These are phyloP conservation scores for Rhizoclosmatium globosum DNA, from an alignment of 192 early-diverging fungal species.

Conservation along the genomic window DNA sequence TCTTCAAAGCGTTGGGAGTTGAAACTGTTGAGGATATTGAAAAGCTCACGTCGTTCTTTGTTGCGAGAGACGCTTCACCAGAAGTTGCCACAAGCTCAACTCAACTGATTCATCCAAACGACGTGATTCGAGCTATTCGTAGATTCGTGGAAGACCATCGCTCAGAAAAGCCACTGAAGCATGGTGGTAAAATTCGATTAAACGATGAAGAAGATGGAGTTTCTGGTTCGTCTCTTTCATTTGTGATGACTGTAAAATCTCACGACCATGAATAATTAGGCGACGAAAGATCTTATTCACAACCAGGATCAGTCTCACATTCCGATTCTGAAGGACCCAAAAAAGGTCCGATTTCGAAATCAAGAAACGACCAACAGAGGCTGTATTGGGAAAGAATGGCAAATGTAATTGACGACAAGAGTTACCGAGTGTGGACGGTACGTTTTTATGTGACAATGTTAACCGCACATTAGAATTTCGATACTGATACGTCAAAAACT, in stretches of 20 bases:
- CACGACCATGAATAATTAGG: too few species aligned
- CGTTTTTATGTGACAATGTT: not conserved
- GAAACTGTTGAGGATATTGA: slow-evolving; percentile 64
- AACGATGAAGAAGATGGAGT: slow-evolving; percentile 7
- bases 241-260: too few species aligned
- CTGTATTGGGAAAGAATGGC: slow-evolving; percentile 62
- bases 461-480: too few species aligned
- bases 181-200: not conserved
- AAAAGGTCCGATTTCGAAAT: not conserved
- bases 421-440: slow-evolving; percentile 63
- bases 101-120: slow-evolving; percentile 56
- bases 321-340: not conserved
- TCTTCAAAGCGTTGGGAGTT: slow-evolving; percentile 65
- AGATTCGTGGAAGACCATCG: slow-evolving; percentile 53
- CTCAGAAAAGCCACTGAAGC: slow-evolving; percentile 17
- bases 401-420: slow-evolving; percentile 57
- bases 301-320: not conserved
- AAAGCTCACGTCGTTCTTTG: slow-evolving; percentile 52
- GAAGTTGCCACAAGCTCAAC: not conserved
- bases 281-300: not conserved
- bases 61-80: slow-evolving; percentile 3
- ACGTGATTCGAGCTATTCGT: slow-evolving; percentile 53
- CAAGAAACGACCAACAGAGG: slow-evolving; percentile 46
- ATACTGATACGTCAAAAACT: not conserved
- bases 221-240: not conserved